Evolutionary conservation across 2,329 filamentous ascomycete genomes (phyloP), one percentile per base, ranked within the genome.

Genomic region (Diplodia intermedia): DNA sequence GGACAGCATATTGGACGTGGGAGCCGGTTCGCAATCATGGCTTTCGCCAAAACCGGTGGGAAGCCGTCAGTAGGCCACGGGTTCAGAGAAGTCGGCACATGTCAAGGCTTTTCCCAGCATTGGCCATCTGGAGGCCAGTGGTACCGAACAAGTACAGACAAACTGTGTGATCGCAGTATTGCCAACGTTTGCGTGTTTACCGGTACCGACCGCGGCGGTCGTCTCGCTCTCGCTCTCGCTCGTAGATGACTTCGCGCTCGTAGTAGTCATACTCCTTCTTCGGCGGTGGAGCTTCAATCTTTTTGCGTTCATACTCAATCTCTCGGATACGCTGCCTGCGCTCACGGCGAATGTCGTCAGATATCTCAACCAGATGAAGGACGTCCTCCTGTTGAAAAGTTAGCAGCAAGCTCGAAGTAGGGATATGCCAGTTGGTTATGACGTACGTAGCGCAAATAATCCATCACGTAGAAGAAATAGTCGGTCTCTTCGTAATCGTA

Each of bases 401-500:
- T 74, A 84, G 81, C 68, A 69, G 53, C 23, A 7, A 36, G 18
- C 12, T 26, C n/a, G 29, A 18, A 26, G 5, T n/a, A 15, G 20
- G 3, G 20, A 23, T 4, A 8, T 15, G 15, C 6, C 8, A 2
- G 15, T 14, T 14, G 36, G 11, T 4, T 26, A 26, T 15, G 23
- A 88, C 93, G 86, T 84, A 97, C 94, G 76, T 95, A 93, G 81
- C 86, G 84, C 65, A 99, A 85, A 78, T 97, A 97, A 71, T 94
- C 89, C 83, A 97, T 94, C 55, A 98, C 88, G 79, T 97, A 98
- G 80, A 91, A 98, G 80, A 93, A 96, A 70, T 86, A 88, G 66
- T 93, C 90, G 0, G 92, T 95, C 84, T 98, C 94, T 77, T 97
- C 93, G 75, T 90, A 98, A 69, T 92, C 89, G 79, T 97, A 98